These are phyloP conservation scores for Phytophthora fragariaefolia DNA, from an alignment of 352 stramenopile species.

Conservation along the genomic window DNA sequence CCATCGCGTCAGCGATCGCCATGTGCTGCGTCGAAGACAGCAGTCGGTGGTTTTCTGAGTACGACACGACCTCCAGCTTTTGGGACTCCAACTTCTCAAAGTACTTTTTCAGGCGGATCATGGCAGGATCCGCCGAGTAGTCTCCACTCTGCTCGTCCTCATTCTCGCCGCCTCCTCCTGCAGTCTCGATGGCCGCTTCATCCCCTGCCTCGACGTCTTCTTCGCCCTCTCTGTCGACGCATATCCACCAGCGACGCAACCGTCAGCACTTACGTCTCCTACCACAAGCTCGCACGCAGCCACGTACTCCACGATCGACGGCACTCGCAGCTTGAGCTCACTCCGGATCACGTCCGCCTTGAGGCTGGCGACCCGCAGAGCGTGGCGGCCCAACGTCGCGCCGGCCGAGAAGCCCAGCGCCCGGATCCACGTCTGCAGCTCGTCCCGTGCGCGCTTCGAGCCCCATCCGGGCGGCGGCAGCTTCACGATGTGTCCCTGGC, in stretches of 20 bases:
- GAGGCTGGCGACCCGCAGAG: constrained; percentile 61
- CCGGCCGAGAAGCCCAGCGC: constrained; percentile 62
- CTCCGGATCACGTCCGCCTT: constrained; percentile 66
- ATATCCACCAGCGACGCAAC: background rate
- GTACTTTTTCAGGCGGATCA: constrained; percentile 58
- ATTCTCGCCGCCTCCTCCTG: constrained; percentile 1
- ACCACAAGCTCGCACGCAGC: too few species aligned
- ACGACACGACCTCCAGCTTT: constrained; percentile 68
- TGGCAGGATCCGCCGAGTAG: constrained; percentile 30
- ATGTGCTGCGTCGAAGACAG: constrained; percentile 69
- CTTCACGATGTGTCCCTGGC: constrained; percentile 66
- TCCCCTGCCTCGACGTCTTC: background rate
- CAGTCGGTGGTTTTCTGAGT: constrained; percentile 61
- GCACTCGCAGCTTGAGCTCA: constrained; percentile 49
- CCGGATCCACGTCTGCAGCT: constrained; percentile 52
- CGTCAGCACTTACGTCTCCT: constrained; percentile 9
- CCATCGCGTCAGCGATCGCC: constrained; percentile 80
- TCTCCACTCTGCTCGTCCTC: constrained; percentile 24
- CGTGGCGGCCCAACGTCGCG: constrained; percentile 37
- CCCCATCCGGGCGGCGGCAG: constrained; percentile 39
- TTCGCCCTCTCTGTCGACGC: constrained; percentile 1
- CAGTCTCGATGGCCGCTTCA: background rate
- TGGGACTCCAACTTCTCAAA: constrained; percentile 61
- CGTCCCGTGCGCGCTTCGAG: constrained; percentile 26
- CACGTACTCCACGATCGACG: constrained; percentile 24